phyloP scores from a whole-genome alignment of 1,284 basidiomycete genomes.

The Gymnopus androsaceus region DNA sequence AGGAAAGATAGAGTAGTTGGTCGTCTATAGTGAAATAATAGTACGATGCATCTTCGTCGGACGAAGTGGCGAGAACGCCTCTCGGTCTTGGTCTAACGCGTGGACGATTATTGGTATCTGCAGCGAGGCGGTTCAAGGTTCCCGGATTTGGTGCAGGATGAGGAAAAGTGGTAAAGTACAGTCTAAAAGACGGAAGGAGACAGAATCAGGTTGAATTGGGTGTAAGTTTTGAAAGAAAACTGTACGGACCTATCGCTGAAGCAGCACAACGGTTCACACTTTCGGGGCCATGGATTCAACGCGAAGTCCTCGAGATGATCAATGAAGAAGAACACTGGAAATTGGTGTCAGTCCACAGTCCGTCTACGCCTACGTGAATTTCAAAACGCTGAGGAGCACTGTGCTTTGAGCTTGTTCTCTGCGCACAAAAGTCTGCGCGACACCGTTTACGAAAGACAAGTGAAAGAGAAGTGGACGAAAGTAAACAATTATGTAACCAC shows the following conservation, averaged over 20 bases:
- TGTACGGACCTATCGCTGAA: slow-evolving; percentile 72
- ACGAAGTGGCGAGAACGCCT: slow-evolving; percentile 59
- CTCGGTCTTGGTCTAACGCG: slow-evolving; percentile 59
- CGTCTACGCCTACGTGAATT: background rate
- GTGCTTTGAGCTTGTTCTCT: too few relatives aligned
- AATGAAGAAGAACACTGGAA: background rate
- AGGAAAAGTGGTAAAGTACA: slow-evolving; percentile 82
- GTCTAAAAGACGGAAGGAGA: slow-evolving; percentile 39
- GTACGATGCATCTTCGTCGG: slow-evolving; percentile 71
- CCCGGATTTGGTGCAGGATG: slow-evolving; percentile 67
- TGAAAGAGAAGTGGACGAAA: too few relatives aligned
- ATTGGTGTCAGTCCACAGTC: background rate
- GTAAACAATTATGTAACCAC: too few relatives aligned
- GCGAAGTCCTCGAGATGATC: slow-evolving; percentile 12
- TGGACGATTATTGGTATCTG: slow-evolving; percentile 54
- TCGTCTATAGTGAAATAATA: slow-evolving; percentile 91
- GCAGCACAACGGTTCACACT: slow-evolving; percentile 74
- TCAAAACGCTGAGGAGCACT: too few relatives aligned
- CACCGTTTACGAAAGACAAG: too few relatives aligned
- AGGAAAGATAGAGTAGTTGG: slow-evolving; percentile 89
- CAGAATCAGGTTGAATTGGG: background rate
- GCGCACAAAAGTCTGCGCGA: too few relatives aligned
- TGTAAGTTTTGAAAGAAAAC: slow-evolving; percentile 18
- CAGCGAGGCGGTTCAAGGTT: slow-evolving; percentile 56
- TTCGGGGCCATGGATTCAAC: slow-evolving; percentile 45